Percentiles rank a stretch among this genome's conserved stretches.
Evolutionary conservation across 2,329 filamentous ascomycete species (phyloP).

Genomic region (Curvularia spicifera): DNA sequence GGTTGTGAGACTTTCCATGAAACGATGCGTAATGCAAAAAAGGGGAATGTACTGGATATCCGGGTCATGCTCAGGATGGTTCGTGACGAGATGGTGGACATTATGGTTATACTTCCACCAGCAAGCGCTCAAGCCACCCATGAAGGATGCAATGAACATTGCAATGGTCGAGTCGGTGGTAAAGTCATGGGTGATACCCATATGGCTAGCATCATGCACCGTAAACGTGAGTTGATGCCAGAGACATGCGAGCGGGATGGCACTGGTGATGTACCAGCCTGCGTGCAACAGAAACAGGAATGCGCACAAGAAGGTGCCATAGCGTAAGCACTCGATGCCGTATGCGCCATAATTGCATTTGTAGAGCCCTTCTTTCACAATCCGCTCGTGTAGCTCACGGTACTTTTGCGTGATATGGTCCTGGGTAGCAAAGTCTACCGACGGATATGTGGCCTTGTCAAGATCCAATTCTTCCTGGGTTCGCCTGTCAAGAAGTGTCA

Average conservation of each 20-base stretch:
- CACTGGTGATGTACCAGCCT: slow-evolving; percentile 64
- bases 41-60: slow-evolving; percentile 82
- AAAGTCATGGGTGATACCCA: slow-evolving; percentile 95
- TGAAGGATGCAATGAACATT: slow-evolving; percentile 86
- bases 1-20: slow-evolving; percentile 68
- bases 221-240: slow-evolving; percentile 97
- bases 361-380: slow-evolving; percentile 78
- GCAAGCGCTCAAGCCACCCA: slow-evolving; percentile 86
- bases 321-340: slow-evolving; percentile 74
- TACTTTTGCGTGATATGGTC: slow-evolving; percentile 80
- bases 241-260: slow-evolving; percentile 76
- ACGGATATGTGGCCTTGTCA: slow-evolving; percentile 81
- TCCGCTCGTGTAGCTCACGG: slow-evolving; percentile 73
- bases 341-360: slow-evolving; percentile 85
- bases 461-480: slow-evolving; percentile 77
- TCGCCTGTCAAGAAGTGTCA: slow-evolving; percentile 72
- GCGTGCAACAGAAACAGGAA: slow-evolving; percentile 59
- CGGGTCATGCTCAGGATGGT: slow-evolving; percentile 92
- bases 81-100: slow-evolving; percentile 95
- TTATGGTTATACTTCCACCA: slow-evolving; percentile 99
- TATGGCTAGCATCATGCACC: slow-evolving; percentile 94
- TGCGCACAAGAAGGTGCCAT: slow-evolving; percentile 68
- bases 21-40: slow-evolving; percentile 70
- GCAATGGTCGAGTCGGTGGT: slow-evolving; percentile 82
- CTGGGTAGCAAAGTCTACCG: slow-evolving; percentile 75